Evolutionary conservation across 1,284 basidiomycete species (phyloP), one percentile per base, ranked within the genome.

Genomic region (Sanghuangporus baumii): DNA sequence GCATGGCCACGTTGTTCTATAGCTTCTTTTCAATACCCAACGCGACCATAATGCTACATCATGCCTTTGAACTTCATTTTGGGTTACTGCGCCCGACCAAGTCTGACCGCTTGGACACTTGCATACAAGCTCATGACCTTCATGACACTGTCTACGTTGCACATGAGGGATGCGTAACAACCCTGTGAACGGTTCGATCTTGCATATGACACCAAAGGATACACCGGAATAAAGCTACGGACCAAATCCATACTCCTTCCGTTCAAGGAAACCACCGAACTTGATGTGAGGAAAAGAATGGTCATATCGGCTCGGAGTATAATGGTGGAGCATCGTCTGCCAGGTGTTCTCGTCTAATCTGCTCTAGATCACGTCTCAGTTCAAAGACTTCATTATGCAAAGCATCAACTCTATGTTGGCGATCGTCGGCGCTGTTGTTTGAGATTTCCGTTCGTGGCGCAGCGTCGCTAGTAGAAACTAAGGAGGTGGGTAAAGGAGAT

Each of bases 351-450:
- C 51, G 55, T 23, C 68, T 62, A 31, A 71, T 68, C 64, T 62
- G 54, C 46, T 69, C 62, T 66, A 71, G 65, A 48, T 71, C 68
- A 8, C 67, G 63, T n/a, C 70, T 63, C 47, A 71, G 46, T 38
- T 57, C 60, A 47, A 68, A 66, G 14, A 71, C 66, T 56, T 71
- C 70, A 4, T 46, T 60, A 26, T 65, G 50, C 48, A 71, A 57
- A 50, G 55, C 64, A 36, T 61, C 60, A 41, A 59, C 62, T 31
- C 55, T 34, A 34, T 54, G 34, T 38, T 60, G 36, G 37, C 57
- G 64, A 18, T 59, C 57, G 14, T 57, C 36, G 51, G 9, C 31
- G 20, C n/a, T 48, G 14, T 23, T n/a, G 18, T 18, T 23, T 18
- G 20, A 48, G 3, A 9, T 9, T 48, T n/a, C 47, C 3, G 14